These are phyloP conservation scores for Daldinia sp. DNA, from an alignment of 2,329 filamentous ascomycete species.

Conservation along the genomic window DNA sequence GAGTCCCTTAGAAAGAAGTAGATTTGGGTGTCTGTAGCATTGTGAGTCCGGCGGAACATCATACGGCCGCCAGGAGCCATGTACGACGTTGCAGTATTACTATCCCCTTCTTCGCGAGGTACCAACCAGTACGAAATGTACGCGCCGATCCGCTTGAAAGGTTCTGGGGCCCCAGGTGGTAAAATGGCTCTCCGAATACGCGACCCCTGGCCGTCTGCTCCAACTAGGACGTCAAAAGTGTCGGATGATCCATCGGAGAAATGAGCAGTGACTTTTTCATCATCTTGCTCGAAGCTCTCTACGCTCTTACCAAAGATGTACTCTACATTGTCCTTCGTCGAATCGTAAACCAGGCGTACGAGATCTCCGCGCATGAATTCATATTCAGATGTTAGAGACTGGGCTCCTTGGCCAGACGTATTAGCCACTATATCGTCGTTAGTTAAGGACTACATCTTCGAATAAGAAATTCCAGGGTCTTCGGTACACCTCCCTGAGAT, in stretches of 20 bases:
- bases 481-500: not conserved
- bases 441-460: not conserved
- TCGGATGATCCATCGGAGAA: constrained; percentile 55
- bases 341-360: constrained; percentile 46
- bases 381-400: constrained; percentile 48
- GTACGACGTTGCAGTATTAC: constrained; percentile 14
- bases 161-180: constrained; percentile 35
- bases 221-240: constrained; percentile 61
- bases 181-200: constrained; percentile 53
- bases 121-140: constrained; percentile 44
- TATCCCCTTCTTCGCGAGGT: constrained; percentile 23
- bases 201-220: constrained; percentile 62
- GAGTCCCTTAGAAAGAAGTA: constrained; percentile 46
- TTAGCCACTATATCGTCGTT: constrained; percentile 30
- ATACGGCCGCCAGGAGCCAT: constrained; percentile 20
- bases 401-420: constrained; percentile 42
- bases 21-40: constrained; percentile 41
- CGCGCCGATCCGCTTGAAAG: constrained; percentile 33
- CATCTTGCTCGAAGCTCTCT: constrained; percentile 42
- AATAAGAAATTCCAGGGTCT: not conserved
- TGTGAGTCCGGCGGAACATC: constrained; percentile 40
- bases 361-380: constrained; percentile 50
- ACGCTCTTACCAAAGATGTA: constrained; percentile 44
- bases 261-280: constrained; percentile 37
- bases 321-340: constrained; percentile 29